Conservation (phyloP, 768 basidiomycete genomes). For the Leccinum rimulosum region DNA sequence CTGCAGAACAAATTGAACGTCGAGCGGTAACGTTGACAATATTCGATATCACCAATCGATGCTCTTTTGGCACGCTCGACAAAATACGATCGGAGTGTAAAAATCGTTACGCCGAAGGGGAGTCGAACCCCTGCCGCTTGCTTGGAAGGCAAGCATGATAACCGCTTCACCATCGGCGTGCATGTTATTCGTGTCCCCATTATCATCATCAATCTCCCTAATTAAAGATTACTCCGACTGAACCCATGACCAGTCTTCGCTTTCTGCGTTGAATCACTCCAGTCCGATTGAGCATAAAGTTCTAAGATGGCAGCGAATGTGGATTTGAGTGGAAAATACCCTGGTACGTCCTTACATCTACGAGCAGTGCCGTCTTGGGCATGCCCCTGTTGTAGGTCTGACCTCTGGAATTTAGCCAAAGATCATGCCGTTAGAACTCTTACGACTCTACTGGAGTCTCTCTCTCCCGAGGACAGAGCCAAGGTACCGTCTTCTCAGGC, state of each 20-base stretch:
- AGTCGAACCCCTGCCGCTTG: conserved; percentile 77
- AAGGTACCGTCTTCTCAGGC: conserved; percentile 42
- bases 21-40: too few relatives aligned
- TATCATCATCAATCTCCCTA: too few relatives aligned
- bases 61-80: too few relatives aligned
- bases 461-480: conserved; percentile 47
- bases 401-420: conserved; percentile 36
- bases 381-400: not conserved
- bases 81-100: too few relatives aligned
- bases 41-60: too few relatives aligned
- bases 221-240: not conserved
- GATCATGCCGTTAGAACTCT: conserved; percentile 56
- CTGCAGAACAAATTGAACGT: too few relatives aligned
- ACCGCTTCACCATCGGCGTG: conserved; percentile 81
- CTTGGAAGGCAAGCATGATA: conserved; percentile 92
- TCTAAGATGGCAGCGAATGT: conserved; percentile 6
- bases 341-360: conserved; percentile 14
- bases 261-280: not conserved
- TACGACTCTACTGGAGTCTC: conserved; percentile 44
- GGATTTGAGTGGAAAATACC: conserved; percentile 18
- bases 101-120: conserved; percentile 49
- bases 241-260: not conserved
- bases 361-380: not conserved
- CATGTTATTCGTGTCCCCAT: too few relatives aligned
- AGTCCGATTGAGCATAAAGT: not conserved